Evolutionary conservation across 2,329 filamentous ascomycete genomes (phyloP).

Genomic region (Xylariales sp.): DNA sequence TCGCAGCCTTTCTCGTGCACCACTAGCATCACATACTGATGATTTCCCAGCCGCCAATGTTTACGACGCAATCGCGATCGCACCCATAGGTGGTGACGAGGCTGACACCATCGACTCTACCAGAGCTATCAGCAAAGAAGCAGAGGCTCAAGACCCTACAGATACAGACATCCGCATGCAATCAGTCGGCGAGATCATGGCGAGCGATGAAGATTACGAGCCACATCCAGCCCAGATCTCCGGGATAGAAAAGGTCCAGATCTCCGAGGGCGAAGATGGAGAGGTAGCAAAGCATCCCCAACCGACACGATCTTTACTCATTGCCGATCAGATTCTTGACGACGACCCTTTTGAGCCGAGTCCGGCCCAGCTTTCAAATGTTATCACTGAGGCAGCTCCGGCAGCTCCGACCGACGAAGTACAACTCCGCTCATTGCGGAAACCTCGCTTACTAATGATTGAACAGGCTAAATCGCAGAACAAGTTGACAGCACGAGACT

Average conservation of each 20-base stretch:
- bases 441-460: conserved; percentile 25
- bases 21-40: background rate
- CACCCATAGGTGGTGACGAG: background rate
- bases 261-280: conserved; percentile 11
- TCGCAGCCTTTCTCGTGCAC: background rate
- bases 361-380: conserved; percentile 11
- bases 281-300: conserved; percentile 16
- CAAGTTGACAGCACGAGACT: conserved; percentile 22
- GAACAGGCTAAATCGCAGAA: conserved; percentile 20
- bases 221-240: conserved; percentile 15
- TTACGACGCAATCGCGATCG: background rate
- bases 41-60: background rate
- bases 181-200: conserved; percentile 7
- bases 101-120: too few species aligned
- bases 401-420: conserved; percentile 23
- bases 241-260: conserved; percentile 11
- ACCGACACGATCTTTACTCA: conserved; percentile 10
- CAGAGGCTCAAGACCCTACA: background rate
- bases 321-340: conserved; percentile 13
- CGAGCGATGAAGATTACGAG: conserved; percentile 8
- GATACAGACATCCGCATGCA: conserved; percentile 10
- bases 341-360: conserved; percentile 19
- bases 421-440: conserved; percentile 23
- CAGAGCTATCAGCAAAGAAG: too few species aligned
- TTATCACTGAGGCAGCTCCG: conserved; percentile 6